Percentiles rank a stretch among this genome's conserved stretches.
Conservation (phyloP, 805 yeast species). For the Wickerhamiella sorbophila region DNA sequence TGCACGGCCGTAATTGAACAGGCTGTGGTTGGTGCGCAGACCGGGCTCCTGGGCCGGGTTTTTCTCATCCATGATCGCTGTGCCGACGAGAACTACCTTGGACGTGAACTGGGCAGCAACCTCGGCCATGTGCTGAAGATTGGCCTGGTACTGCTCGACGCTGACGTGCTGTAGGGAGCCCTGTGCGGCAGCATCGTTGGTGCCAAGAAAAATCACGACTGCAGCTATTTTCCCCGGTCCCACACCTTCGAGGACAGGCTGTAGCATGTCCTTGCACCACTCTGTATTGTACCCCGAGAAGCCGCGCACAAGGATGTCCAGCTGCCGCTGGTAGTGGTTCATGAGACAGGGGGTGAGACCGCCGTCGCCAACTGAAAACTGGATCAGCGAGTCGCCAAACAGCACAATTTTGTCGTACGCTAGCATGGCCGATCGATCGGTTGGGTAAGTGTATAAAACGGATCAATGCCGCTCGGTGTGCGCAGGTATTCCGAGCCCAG, state of each 20-base stretch:
- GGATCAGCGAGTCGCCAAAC: slow-evolving; percentile 62
- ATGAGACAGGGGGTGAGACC: slow-evolving; percentile 38
- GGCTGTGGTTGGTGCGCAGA: slow-evolving; percentile 33
- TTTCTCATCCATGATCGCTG: slow-evolving; percentile 34
- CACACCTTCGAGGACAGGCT: slow-evolving; percentile 33
- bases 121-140: slow-evolving; percentile 32
- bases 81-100: slow-evolving; percentile 45
- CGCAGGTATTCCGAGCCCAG: no score
- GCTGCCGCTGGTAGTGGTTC: slow-evolving; percentile 35
- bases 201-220: slow-evolving; percentile 59
- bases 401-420: slow-evolving; percentile 31
- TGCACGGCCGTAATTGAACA: slow-evolving; percentile 37
- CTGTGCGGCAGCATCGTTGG: slow-evolving; percentile 51
- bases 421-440: not conserved
- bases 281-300: slow-evolving; percentile 61
- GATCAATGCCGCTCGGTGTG: no score
- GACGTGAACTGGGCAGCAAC: slow-evolving; percentile 31
- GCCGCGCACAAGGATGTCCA: slow-evolving; percentile 64
- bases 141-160: slow-evolving; percentile 34
- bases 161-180: slow-evolving; percentile 37
- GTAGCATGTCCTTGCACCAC: slow-evolving; percentile 39
- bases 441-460: no score
- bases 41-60: slow-evolving; percentile 29
- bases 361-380: slow-evolving; percentile 33
- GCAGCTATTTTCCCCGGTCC: slow-evolving; percentile 24